Evolutionary conservation across 225 moss, liverwort and hornwort species (phyloP).

Genomic region (Anthoceros angustus): DNA sequence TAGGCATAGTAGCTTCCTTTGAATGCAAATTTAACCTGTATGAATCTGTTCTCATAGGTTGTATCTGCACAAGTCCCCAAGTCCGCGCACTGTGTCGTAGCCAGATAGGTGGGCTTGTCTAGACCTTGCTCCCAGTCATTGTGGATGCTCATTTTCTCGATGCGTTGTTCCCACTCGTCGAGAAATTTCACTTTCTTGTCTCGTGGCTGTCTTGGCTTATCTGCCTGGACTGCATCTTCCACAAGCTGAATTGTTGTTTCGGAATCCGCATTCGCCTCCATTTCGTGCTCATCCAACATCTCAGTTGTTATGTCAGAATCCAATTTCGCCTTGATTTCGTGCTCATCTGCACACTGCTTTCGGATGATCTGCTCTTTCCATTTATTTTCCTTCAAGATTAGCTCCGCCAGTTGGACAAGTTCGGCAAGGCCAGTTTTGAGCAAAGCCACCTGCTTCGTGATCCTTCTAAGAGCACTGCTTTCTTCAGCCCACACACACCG

Average conservation of each 20-base stretch:
- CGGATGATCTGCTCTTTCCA: not conserved
- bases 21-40: too few species aligned
- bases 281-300: not conserved
- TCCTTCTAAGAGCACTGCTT: not conserved
- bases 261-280: too few species aligned
- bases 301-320: not conserved
- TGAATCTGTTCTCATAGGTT: too few species aligned
- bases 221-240: too few species aligned
- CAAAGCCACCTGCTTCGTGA: slow-evolving; percentile 2
- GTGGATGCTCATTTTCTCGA: not conserved
- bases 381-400: not conserved
- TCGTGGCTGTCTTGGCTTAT: not conserved
- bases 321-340: not conserved
- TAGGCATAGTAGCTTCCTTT: too few species aligned
- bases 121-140: not conserved
- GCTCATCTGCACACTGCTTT: not conserved
- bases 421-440: not conserved
- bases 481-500: not conserved
- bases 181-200: slow-evolving; percentile 1
- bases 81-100: not conserved
- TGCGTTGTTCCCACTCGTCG: not conserved
- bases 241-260: too few species aligned
- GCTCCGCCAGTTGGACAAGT: not conserved
- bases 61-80: too few species aligned
- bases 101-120: not conserved